Evolutionary conservation across 805 yeast species (phyloP), one percentile per base, ranked within the genome.

Genomic region (Candida succiphila): DNA sequence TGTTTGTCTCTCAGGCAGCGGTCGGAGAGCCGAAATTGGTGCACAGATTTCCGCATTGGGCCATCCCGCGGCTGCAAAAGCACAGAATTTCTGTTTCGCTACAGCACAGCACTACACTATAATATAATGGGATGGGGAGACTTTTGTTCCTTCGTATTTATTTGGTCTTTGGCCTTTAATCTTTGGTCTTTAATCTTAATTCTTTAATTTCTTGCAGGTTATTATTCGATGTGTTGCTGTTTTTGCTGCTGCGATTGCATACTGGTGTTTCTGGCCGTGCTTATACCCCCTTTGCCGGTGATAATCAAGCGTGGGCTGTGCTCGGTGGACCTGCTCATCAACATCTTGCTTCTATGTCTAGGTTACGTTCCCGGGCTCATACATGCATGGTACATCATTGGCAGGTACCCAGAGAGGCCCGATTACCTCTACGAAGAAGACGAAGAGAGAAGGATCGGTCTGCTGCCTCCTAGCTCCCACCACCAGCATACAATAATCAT

Each of bases 231-330:
- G 34, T 39, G 43, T 27, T 52, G 58, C 34, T 49, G 44, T 33
- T 51, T 50, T 31, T 45, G 52, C 33, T 63, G 64, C 38, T 55
- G 68, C 33, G 94, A 83, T 51, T 75, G 82, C 54, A 52, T 81
- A 14, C 65, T 84, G 29, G 81, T 78, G 14, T 58, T 84, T 8
- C 45, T 84, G 31, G 83, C 92, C 2, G 68, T 83, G 31, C 52
- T 84, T 45, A 65, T 79, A 46, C 94, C 94, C 1, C 94, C 94
- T 1, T 51, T 84, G 34, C 86, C 94, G 1, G 94, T 84, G 15
- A 65, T 75, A 46, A 58, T 82, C 41, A 79, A 81, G 50, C 65
- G 80, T 35, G 94, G 94, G 3, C 37, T 80, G 34, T 76, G 79
- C 40, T 75, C 88, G 2, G 73, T 77, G 7, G 94, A 84, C 49